Base-by-base conservation (phyloP, 768 basidiomycete species). In the Boletus rex-veris region DNA sequence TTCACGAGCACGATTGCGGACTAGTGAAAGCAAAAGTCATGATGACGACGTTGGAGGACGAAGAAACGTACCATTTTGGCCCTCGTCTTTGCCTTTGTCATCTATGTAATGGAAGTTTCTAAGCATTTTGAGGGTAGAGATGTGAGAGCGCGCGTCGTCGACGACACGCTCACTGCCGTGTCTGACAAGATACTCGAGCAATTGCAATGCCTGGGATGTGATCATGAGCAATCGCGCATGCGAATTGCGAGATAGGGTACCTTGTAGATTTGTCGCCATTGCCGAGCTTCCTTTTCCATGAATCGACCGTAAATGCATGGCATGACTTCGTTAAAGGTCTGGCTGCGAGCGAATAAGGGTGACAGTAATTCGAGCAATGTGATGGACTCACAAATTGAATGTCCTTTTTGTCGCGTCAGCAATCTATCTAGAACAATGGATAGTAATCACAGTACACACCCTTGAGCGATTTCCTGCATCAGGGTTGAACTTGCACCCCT, bases 221-320 rank as follows among this genome's bases (percentile, higher is more conserved):
- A 52, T 9, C 18, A 28, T 59, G 39, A 57, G 45, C 35, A 21
- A 50, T 24, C 5, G 15, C 19, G 26, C 43, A 57, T 38, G n/a
- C 5, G 5, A 16, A 9, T 14, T 33, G 41, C 14, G 55, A 21
- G 44, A 42, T 26, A n/a, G 12, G 12, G 48, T 38, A 85, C 92
- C 80, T 99, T 99, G 81, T 99, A 99, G 53, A 99, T 98, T 71
- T 99, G 94, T 35, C 97, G 80, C 97, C 97, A 99, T 68, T 99
- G 92, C 19, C 89, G 78, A 1, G 97, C 97, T 72, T 99, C 97
- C 74, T 98, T 98, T 72, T 98, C 92, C 86, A 95, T 96, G 71
- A 96, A 97, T 26, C 92, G 83, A 9, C 85, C 80, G 71, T 97
- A 98, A 61, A 98, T 97, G 65, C 84, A 85, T 4, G 97, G 96